Percentiles rank a stretch among this genome's conserved stretches.
Conservation (phyloP, 192 early-diverging fungal species). For the Paraglomus occultum region DNA sequence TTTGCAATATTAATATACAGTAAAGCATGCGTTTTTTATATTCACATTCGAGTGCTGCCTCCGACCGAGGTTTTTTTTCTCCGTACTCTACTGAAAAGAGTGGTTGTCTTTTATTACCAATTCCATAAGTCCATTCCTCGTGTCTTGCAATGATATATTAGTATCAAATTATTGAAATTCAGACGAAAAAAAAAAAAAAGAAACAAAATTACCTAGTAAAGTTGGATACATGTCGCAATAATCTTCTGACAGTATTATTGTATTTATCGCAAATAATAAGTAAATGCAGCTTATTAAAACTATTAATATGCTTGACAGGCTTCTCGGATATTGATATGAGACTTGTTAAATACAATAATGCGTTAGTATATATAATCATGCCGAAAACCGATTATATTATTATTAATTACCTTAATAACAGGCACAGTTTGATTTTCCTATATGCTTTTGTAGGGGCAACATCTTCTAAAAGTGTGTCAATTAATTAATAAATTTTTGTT, state of each 20-base stretch:
- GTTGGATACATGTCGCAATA: slow-evolving; percentile 14
- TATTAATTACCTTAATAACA: slow-evolving; percentile 14
- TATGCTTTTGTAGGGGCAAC: background rate
- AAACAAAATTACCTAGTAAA: background rate
- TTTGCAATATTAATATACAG: background rate
- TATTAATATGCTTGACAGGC: background rate
- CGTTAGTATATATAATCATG: background rate
- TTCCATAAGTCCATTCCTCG: slow-evolving; percentile 16
- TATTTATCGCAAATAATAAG: slow-evolving; percentile 4
- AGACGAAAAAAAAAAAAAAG: background rate
- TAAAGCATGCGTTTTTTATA: background rate
- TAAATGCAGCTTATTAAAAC: slow-evolving; percentile 4
- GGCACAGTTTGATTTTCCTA: slow-evolving; percentile 21
- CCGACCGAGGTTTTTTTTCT: background rate
- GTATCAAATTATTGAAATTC: background rate
- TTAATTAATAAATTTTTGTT: background rate
- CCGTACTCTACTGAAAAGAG: slow-evolving; percentile 13
- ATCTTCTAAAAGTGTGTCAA: slow-evolving; percentile 8
- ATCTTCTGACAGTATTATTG: slow-evolving; percentile 2
- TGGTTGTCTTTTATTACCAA: slow-evolving; percentile 6
- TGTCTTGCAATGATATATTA: background rate
- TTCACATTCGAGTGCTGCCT: slow-evolving; percentile 14
- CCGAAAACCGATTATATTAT: background rate
- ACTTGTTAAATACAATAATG: background rate
- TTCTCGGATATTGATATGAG: slow-evolving; percentile 12